These are phyloP conservation scores for Aspergillus neoniger DNA, from an alignment of 2,329 filamentous ascomycete genomes.

Conservation along the genomic window DNA sequence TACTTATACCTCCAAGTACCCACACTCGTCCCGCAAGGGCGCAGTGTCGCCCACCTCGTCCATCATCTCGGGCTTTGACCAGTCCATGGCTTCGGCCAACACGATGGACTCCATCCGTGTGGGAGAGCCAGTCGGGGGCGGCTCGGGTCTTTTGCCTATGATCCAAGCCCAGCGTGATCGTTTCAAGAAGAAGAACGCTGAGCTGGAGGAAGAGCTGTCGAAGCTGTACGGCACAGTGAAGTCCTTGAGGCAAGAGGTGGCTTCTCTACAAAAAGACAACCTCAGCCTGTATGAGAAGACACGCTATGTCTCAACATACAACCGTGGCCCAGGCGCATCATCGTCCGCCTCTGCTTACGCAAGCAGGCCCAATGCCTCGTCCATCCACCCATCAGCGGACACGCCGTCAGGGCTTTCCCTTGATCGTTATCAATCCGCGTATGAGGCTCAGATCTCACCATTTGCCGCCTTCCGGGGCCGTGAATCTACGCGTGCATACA, in stretches of 20 bases:
- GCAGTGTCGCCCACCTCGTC: conserved; percentile 88
- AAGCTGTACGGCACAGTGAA: conserved; percentile 80
- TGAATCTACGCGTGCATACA: conserved; percentile 86
- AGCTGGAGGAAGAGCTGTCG: conserved; percentile 87
- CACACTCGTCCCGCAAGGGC: conserved; percentile 69
- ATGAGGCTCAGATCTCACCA: conserved; percentile 92
- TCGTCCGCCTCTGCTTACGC: conserved; percentile 64
- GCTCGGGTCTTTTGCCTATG: conserved; percentile 93
- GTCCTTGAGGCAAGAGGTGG: conserved; percentile 84
- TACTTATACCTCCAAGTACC: conserved; percentile 80
- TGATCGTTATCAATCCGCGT: conserved; percentile 86
- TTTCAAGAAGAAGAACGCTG: conserved; percentile 92
- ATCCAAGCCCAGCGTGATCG: conserved; percentile 96
- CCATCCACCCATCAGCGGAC: conserved; percentile 62
- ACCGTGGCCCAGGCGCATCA: conserved; percentile 63
- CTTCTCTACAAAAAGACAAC: conserved; percentile 93
- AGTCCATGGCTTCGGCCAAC: conserved; percentile 54
- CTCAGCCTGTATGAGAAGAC: conserved; percentile 96
- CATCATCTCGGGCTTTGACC: conserved; percentile 96
- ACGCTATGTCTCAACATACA: conserved; percentile 92
- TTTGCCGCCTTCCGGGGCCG: conserved; percentile 95
- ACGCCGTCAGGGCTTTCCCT: conserved; percentile 66
- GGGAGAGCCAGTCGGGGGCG: conserved; percentile 70
- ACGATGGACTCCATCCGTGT: conserved; percentile 62
- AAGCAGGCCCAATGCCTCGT: conserved; percentile 73